phyloP scores from a whole-genome alignment of 1,284 basidiomycete genomes.

The Peniophora sp. region DNA sequence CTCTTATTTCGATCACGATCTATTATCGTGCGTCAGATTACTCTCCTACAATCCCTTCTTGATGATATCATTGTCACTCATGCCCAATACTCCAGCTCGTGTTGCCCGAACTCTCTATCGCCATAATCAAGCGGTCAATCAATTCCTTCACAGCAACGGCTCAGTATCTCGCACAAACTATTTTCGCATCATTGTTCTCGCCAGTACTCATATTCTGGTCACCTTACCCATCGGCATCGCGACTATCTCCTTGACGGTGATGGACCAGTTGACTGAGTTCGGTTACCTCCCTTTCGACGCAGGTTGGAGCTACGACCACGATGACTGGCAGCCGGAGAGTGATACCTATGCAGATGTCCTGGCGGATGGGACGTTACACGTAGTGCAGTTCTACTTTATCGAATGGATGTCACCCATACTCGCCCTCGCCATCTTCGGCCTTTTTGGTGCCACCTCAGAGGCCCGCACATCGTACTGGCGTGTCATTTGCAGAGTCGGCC shows the following conservation, averaged over 20 bases:
- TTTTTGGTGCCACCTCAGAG: background rate
- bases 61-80: background rate
- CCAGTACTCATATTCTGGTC: background rate
- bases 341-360: background rate
- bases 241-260: background rate
- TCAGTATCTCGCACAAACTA: background rate
- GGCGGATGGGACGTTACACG: too few relatives aligned
- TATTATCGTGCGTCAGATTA: background rate
- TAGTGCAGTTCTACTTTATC: background rate
- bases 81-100: background rate
- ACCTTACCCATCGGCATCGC: background rate
- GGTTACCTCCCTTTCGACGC: background rate
- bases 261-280: too few relatives aligned
- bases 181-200: background rate
- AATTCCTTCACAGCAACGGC: background rate
- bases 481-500: background rate
- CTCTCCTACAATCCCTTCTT: background rate
- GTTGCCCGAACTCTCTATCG: background rate
- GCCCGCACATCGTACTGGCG: background rate
- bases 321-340: background rate
- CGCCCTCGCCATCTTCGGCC: background rate
- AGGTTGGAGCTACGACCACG: background rate
- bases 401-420: background rate
- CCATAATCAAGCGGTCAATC: background rate
- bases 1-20: background rate